These are phyloP conservation scores for Cyberlindnera amylophila DNA, from an alignment of 805 yeast genomes.

Conservation along the genomic window DNA sequence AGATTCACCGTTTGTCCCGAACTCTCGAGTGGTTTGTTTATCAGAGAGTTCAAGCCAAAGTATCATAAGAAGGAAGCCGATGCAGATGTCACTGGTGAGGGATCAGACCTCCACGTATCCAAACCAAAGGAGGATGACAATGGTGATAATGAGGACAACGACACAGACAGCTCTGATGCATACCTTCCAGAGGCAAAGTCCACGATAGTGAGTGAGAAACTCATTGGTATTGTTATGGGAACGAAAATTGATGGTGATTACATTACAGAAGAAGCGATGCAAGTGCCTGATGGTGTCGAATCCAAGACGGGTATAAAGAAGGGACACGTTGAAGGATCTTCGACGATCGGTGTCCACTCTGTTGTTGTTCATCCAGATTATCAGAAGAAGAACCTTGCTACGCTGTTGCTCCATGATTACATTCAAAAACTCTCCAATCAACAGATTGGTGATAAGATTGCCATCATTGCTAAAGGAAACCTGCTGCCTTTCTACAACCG, in stretches of 20 bases:
- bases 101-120: slow-evolving; percentile 12
- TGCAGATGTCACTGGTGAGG: slow-evolving; percentile 24
- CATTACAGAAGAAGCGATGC: slow-evolving; percentile 60
- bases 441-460: slow-evolving; percentile 74
- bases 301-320: slow-evolving; percentile 17
- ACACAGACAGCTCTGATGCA: slow-evolving; percentile 13
- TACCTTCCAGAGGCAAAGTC: slow-evolving; percentile 26
- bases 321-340: slow-evolving; percentile 77
- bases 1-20: slow-evolving; percentile 85
- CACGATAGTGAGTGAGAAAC: slow-evolving; percentile 51
- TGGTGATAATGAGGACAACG: slow-evolving; percentile 25
- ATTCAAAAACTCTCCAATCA: slow-evolving; percentile 86
- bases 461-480: slow-evolving; percentile 65
- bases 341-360: slow-evolving; percentile 77
- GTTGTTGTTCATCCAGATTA: slow-evolving; percentile 72
- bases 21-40: slow-evolving; percentile 81
- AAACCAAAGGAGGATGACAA: slow-evolving; percentile 6
- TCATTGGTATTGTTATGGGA: slow-evolving; percentile 78
- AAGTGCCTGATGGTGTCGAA: slow-evolving; percentile 40
- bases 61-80: slow-evolving; percentile 14
- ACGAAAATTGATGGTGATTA: slow-evolving; percentile 56
- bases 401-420: slow-evolving; percentile 81
- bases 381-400: slow-evolving; percentile 79
- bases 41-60: slow-evolving; percentile 51
- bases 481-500: slow-evolving; percentile 75